Percentiles rank a stretch among this genome's conserved stretches.
Conservation (phyloP, 164 flowering plant genomes). For the Piper betle region DNA sequence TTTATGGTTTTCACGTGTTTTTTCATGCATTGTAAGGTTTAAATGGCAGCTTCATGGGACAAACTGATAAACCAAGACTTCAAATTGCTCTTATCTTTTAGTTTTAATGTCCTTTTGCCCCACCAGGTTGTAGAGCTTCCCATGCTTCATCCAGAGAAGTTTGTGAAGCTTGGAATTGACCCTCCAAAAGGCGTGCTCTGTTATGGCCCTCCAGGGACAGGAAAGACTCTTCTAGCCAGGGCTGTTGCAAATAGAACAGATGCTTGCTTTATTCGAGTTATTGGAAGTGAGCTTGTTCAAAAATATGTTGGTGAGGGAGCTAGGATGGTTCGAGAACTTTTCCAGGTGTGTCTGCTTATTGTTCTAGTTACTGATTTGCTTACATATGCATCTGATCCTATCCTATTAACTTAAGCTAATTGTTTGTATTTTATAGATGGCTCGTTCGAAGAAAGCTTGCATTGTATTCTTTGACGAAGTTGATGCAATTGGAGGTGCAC, state of each 20-base stretch:
- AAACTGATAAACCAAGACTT: too few relatives aligned
- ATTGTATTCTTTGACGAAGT: constrained; percentile 97
- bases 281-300: constrained; percentile 98
- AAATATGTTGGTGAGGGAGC: constrained; percentile 99
- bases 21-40: too few relatives aligned
- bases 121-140: constrained; percentile 76
- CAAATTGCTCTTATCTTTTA: not conserved
- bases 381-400: not conserved
- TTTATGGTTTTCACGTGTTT: not conserved
- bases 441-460: constrained; percentile 95
- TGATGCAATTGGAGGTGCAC: constrained; percentile 98
- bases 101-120: not conserved
- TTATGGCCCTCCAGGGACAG: constrained; percentile 98
- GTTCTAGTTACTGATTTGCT: not conserved
- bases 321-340: constrained; percentile 90
- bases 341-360: constrained; percentile 43
- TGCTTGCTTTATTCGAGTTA: constrained; percentile 95
- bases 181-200: constrained; percentile 99
- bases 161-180: constrained; percentile 96
- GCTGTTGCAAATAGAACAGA: constrained; percentile 98
- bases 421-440: constrained; percentile 51
- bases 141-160: constrained; percentile 98
- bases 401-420: not conserved
- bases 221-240: constrained; percentile 91
- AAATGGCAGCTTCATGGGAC: too few relatives aligned